phyloP scores from a whole-genome alignment of 73 alveolate genomes.

The Tetrahymena borealis region DNA sequence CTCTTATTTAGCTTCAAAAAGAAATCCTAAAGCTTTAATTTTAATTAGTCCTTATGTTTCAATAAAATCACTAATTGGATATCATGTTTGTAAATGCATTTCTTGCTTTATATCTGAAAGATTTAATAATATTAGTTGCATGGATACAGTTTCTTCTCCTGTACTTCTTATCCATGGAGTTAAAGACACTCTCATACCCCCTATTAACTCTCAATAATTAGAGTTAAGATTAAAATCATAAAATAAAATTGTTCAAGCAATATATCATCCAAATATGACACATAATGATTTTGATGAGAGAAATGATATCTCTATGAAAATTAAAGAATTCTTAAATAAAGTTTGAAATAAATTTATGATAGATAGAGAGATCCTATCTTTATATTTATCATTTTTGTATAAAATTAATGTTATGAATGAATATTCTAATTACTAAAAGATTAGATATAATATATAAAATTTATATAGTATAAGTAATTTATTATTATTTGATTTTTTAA shows the following conservation, averaged over 20 bases:
- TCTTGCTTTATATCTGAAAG: neutral
- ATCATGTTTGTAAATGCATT: neutral
- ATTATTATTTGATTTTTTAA: no score
- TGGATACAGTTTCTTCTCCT: neutral
- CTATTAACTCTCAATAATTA: neutral
- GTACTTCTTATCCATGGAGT: neutral
- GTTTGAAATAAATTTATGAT: neutral
- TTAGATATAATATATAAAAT: no score
- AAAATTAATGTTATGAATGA: no score
- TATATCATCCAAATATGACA: neutral
- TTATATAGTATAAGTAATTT: no score
- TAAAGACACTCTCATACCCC: neutral
- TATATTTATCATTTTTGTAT: no score
- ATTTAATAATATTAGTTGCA: neutral
- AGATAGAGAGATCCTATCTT: no score
- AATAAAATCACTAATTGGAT: constrained; percentile 52
- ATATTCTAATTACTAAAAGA: no score
- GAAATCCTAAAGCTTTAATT: constrained; percentile 54
- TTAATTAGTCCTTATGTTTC: constrained; percentile 82
- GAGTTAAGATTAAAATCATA: neutral
- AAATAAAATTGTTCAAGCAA: neutral
- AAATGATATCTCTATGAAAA: neutral
- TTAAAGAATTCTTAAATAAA: neutral
- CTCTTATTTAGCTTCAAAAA: constrained; percentile 55
- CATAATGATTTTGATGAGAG: neutral